These are phyloP conservation scores for Pseudocercospora crystallina DNA, from an alignment of 2,329 filamentous ascomycete species.

Conservation along the genomic window DNA sequence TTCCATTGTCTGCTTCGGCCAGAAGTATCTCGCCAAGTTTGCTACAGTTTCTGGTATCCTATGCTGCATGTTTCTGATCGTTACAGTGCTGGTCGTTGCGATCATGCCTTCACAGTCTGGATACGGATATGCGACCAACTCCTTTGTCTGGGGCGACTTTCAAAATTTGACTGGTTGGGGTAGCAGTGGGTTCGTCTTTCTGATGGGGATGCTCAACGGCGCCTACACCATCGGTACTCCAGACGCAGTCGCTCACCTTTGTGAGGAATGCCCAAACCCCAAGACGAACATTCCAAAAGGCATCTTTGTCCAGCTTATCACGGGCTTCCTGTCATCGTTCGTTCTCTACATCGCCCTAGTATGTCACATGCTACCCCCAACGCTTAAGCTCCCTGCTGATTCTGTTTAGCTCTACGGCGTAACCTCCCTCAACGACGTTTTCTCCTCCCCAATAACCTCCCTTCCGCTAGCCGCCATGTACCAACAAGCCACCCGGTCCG, in stretches of 20 bases:
- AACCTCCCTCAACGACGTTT: constrained; percentile 56
- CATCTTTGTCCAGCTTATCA: constrained; percentile 52
- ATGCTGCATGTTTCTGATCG: constrained; percentile 53
- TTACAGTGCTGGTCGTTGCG: constrained; percentile 57
- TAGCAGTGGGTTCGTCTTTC: constrained; percentile 59
- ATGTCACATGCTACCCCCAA: constrained; percentile 1
- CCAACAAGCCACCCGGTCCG: constrained; percentile 46
- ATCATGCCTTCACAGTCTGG: constrained; percentile 54
- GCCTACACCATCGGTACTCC: constrained; percentile 64
- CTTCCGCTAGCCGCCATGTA: constrained; percentile 67
- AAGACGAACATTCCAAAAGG: constrained; percentile 55
- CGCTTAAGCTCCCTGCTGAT: neutral
- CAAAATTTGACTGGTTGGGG: constrained; percentile 43
- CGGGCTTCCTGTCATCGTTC: constrained; percentile 55
- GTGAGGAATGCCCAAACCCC: constrained; percentile 61
- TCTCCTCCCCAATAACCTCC: constrained; percentile 43
- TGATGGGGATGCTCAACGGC: constrained; percentile 65
- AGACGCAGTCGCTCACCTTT: constrained; percentile 62
- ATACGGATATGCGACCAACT: constrained; percentile 39
- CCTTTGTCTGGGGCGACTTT: constrained; percentile 46
- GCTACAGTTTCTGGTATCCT: constrained; percentile 55
- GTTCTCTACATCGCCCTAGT: constrained; percentile 37
- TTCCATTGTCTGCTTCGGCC: constrained; percentile 51
- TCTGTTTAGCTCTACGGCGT: constrained; percentile 54
- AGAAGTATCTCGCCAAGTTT: constrained; percentile 53